These are phyloP conservation scores for Aspergillus tubingensis DNA, from an alignment of 2,329 filamentous ascomycete genomes.

Conservation along the genomic window DNA sequence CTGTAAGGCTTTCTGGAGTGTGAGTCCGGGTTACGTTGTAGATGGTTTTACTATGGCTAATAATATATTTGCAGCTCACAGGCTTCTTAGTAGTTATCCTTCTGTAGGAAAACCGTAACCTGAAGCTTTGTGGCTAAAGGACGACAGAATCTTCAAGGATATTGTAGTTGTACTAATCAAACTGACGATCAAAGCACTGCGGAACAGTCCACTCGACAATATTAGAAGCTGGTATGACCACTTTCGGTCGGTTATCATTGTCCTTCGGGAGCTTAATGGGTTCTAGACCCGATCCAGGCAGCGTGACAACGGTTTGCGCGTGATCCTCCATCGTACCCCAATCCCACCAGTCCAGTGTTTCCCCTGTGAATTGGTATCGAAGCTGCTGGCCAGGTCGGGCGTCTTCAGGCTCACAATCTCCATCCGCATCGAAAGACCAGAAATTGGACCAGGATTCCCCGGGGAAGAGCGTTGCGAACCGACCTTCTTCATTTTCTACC, in stretches of 20 bases:
- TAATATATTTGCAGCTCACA: too few relatives aligned
- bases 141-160: too few relatives aligned
- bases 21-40: too few relatives aligned
- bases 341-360: constrained; percentile 12
- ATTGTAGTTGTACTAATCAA: too few relatives aligned
- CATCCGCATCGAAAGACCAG: background rate
- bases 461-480: background rate
- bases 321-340: constrained; percentile 2
- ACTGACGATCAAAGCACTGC: too few relatives aligned
- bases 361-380: constrained; percentile 10
- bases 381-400: constrained; percentile 5
- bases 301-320: constrained; percentile 9
- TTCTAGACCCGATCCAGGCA: constrained; percentile 8
- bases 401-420: background rate
- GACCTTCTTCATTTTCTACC: background rate
- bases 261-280: constrained; percentile 6
- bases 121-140: too few relatives aligned
- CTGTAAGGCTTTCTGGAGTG: too few relatives aligned
- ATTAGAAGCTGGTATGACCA: constrained; percentile 8
- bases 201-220: background rate
- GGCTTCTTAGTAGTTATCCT: too few relatives aligned
- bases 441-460: constrained; percentile 8
- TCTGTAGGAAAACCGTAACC: too few relatives aligned
- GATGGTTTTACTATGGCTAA: too few relatives aligned
- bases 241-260: constrained; percentile 5